These are phyloP conservation scores for Stylonectria norvegica DNA, from an alignment of 2,329 filamentous ascomycete genomes.

Conservation along the genomic window DNA sequence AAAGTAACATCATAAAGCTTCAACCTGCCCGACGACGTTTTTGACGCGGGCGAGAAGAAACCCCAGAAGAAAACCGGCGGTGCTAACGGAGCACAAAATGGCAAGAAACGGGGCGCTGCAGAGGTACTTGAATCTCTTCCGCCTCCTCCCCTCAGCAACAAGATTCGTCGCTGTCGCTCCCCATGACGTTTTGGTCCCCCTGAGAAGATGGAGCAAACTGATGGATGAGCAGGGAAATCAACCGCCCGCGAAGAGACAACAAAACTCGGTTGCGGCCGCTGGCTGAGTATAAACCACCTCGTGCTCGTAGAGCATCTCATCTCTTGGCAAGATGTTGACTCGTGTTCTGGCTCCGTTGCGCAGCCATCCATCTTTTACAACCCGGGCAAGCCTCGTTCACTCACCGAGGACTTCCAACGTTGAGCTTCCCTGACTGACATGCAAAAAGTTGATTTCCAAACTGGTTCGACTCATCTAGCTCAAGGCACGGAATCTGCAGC, in stretches of 20 bases:
- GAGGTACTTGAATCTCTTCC: conserved; percentile 38
- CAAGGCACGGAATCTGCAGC: conserved; percentile 1
- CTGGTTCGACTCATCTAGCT: conserved; percentile 1
- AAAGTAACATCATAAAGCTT: conserved; percentile 53
- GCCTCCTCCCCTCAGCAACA: conserved; percentile 9
- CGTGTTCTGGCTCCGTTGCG: conserved; percentile 7
- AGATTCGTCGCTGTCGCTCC: conserved; percentile 8
- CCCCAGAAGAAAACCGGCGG: conserved; percentile 55
- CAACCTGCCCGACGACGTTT: conserved; percentile 86
- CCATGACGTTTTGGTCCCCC: conserved; percentile 5
- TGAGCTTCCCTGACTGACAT: conserved; percentile 18
- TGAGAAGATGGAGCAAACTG: conserved; percentile 21
- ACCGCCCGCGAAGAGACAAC: conserved; percentile 38
- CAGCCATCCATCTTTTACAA: conserved; percentile 8
- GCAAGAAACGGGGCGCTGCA: conserved; percentile 49
- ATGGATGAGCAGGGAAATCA: conserved; percentile 34
- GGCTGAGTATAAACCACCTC: conserved; percentile 28
- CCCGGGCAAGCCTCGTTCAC: conserved; percentile 15
- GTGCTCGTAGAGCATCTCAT: conserved; percentile 6
- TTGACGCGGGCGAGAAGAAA: conserved; percentile 72
- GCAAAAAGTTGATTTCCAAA: conserved; percentile 16
- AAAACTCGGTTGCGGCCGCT: conserved; percentile 40
- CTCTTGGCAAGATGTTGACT: conserved; percentile 10
- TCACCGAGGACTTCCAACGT: conserved; percentile 5
- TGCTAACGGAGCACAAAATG: conserved; percentile 37